Percentiles rank a stretch among this genome's conserved stretches.
These are phyloP conservation scores for Fusarium sp. DNA, from an alignment of 2,329 filamentous ascomycete species.

Conservation along the genomic window DNA sequence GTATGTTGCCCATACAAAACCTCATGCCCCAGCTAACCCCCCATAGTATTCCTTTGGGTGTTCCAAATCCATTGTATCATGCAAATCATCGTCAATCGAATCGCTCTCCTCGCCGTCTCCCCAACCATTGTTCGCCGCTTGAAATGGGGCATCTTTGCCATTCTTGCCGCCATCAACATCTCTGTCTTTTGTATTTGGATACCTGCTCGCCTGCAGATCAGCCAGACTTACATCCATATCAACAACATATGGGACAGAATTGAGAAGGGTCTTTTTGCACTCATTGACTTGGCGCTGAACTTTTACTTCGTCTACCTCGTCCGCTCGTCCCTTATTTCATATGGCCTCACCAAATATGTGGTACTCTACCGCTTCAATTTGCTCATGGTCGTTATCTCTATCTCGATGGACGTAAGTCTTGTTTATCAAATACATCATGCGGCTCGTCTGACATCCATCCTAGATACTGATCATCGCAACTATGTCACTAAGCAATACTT, in stretches of 20 bases:
- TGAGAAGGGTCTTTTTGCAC: constrained; percentile 59
- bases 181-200: constrained; percentile 64
- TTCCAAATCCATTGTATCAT: constrained; percentile 58
- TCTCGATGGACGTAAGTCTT: constrained; percentile 46
- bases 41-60: constrained; percentile 46
- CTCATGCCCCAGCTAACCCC: constrained; percentile 23
- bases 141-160: constrained; percentile 56
- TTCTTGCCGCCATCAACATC: constrained; percentile 60
- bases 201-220: constrained; percentile 57
- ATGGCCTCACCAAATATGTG: constrained; percentile 61
- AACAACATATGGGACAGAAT: constrained; percentile 62
- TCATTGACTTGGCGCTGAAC: constrained; percentile 60
- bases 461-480: constrained; percentile 42
- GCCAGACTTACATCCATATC: constrained; percentile 52
- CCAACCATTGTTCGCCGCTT: constrained; percentile 51
- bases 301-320: constrained; percentile 59
- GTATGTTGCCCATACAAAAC: constrained; percentile 15
- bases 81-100: constrained; percentile 64
- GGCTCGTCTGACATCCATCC: neutral
- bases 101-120: constrained; percentile 57
- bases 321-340: constrained; percentile 57
- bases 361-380: constrained; percentile 54
- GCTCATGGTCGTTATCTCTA: constrained; percentile 46
- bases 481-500: constrained; percentile 41
- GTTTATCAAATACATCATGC: neutral